Evolutionary conservation across 2,329 filamentous ascomycete genomes (phyloP), one percentile per base, ranked within the genome.

Genomic region (Calonectria hawksworthii): DNA sequence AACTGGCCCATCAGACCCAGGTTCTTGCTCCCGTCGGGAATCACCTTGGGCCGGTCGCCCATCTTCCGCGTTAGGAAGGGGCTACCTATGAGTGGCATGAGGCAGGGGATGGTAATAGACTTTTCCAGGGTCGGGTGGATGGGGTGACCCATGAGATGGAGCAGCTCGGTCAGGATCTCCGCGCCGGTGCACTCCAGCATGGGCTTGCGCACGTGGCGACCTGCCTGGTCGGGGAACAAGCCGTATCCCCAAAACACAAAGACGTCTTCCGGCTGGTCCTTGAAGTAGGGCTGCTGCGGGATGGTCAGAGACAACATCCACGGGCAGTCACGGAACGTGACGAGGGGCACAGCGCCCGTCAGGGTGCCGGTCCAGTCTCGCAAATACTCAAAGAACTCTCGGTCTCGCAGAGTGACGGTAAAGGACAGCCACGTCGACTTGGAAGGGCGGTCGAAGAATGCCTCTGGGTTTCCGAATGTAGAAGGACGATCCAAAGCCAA

Each of bases 371-470:
- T 78, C 80, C 80, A 81, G 21, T 38, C 59, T n/a, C 75, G 74
- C 4, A 81, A 36, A 38, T 81, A 50, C n/a, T 80, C 38, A 6
- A 76, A 80, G 66, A 81, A 81, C 1, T 68, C 72, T 18, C 67
- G 52, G 26, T 81, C 79, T 4, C 70, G 78, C n/a, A 81, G 74
- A 0, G 80, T 81, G 0, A 78, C 73, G 0, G 80, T 81, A 32
- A 81, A 81, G 4, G 80, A 81, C 13, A 81, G 76, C 80, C 80
- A 81, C 1, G 76, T 81, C 13, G 80, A 81, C 61, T 81, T 81
- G 30, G 78, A 80, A 0, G 80, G 80, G 0, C 80, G 77, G n/a
- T 81, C 80, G 52, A 81, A 81, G 68, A 81, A 81, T 2, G 74
- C 80, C 16, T 81, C 78, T 0, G 80, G 80, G 51, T 81, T 81